These are phyloP conservation scores for Gomphus bonarii DNA, from an alignment of 1,284 basidiomycete genomes.

Conservation along the genomic window DNA sequence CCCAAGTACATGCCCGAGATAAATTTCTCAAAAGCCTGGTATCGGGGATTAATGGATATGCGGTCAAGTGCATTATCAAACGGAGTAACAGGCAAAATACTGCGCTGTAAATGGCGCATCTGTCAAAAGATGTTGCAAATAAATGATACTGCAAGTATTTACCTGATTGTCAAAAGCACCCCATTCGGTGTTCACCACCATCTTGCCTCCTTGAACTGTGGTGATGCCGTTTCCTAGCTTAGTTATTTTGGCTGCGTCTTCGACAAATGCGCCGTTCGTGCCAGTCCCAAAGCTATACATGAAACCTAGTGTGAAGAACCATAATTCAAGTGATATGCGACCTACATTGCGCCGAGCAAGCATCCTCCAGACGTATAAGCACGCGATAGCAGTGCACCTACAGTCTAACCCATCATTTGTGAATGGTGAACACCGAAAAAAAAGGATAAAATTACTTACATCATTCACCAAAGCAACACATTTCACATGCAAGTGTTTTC, in stretches of 20 bases:
- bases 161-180: conserved; percentile 90
- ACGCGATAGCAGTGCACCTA: conserved; percentile 86
- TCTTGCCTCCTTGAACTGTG: conserved; percentile 55
- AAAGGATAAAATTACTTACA: conserved; percentile 41
- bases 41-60: conserved; percentile 86
- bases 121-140: background rate
- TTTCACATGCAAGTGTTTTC: conserved; percentile 88
- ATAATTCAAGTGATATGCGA: background rate
- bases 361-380: conserved; percentile 89
- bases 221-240: conserved; percentile 65
- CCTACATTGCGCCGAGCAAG: conserved; percentile 49
- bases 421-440: background rate
- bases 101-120: conserved; percentile 38
- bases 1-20: conserved; percentile 99
- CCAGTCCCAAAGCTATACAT: conserved; percentile 91
- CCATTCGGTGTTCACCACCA: conserved; percentile 99
- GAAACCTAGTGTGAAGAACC: conserved; percentile 17
- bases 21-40: conserved; percentile 96
- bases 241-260: conserved; percentile 74
- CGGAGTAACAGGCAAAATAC: conserved; percentile 83
- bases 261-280: conserved; percentile 96
- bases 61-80: conserved; percentile 92
- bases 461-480: conserved; percentile 96
- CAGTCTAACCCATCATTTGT: conserved; percentile 48
- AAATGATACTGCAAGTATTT: conserved; percentile 19